phyloP scores from a whole-genome alignment of 306 rosid genomes.

The Quercus robur region DNA sequence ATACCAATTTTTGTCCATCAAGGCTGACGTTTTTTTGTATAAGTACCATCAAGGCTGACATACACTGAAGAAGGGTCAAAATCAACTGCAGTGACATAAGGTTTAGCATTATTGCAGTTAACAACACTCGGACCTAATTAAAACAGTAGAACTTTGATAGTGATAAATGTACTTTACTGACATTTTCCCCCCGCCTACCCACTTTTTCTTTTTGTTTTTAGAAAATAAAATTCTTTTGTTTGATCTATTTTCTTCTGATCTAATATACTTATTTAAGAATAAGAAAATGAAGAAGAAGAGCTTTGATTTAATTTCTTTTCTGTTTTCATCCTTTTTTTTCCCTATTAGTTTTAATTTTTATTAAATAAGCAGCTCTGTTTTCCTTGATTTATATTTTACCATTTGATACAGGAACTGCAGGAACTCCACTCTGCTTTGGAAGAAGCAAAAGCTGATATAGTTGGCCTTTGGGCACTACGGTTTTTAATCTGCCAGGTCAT shows the following conservation, averaged over 20 bases:
- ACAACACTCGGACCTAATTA: neutral
- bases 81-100: neutral
- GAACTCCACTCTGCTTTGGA: conserved; percentile 90
- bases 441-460: conserved; percentile 98
- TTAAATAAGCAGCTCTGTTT: neutral
- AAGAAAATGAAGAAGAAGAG: neutral
- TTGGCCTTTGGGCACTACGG: conserved; percentile 91
- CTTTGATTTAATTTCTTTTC: neutral
- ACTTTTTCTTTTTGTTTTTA: too few species aligned
- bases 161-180: neutral
- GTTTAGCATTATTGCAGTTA: neutral
- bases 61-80: neutral
- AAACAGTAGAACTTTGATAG: neutral
- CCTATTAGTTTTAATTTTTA: neutral
- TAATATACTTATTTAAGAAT: too few species aligned
- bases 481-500: conserved; percentile 71
- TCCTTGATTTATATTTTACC: conserved; percentile 2
- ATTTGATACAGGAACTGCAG: conserved; percentile 75
- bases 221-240: neutral
- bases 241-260: neutral
- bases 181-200: neutral
- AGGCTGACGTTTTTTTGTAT: neutral
- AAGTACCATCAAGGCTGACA: neutral
- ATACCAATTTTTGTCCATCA: neutral
- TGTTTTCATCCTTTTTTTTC: neutral